Conservation (phyloP, 257 asterid genomes). For the Nicotiana sylvestris region DNA sequence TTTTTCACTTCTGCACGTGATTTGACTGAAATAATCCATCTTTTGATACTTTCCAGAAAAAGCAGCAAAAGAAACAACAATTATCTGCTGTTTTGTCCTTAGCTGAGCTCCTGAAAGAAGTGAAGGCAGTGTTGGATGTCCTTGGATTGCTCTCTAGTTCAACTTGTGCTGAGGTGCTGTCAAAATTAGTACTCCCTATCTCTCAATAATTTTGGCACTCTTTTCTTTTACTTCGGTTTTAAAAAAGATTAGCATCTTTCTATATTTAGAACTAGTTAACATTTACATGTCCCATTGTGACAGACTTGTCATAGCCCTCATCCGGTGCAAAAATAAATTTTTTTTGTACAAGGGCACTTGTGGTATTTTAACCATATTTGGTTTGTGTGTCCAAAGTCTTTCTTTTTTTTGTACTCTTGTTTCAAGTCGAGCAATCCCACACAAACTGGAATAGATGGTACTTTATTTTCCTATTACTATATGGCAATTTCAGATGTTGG, state of each 20-base stretch:
- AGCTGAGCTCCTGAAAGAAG: conserved; percentile 30
- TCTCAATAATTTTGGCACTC: not conserved
- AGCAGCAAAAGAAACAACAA: conserved; percentile 29
- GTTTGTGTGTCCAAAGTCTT: not conserved
- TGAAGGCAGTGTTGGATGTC: conserved; percentile 29
- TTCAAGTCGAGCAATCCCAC: not conserved
- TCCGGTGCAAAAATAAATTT: not conserved
- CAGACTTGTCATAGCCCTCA: not conserved
- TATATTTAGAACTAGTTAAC: not conserved
- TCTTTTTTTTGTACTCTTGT: not conserved
- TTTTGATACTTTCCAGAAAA: conserved; percentile 23
- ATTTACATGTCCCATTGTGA: not conserved
- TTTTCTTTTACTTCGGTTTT: not conserved
- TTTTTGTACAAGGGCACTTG: not conserved
- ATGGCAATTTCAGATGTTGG: not conserved
- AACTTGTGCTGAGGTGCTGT: conserved; percentile 36
- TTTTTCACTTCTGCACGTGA: not conserved
- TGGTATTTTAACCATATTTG: not conserved
- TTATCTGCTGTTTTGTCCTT: conserved; percentile 24
- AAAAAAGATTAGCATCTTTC: not conserved
- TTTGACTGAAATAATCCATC: not conserved
- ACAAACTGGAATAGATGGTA: not conserved
- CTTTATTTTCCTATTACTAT: not conserved
- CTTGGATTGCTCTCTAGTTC: conserved; percentile 36
- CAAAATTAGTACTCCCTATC: not conserved